Evolutionary conservation across 129 eudicot genomes (phyloP).

Genomic region (Sambucus nigra): DNA sequence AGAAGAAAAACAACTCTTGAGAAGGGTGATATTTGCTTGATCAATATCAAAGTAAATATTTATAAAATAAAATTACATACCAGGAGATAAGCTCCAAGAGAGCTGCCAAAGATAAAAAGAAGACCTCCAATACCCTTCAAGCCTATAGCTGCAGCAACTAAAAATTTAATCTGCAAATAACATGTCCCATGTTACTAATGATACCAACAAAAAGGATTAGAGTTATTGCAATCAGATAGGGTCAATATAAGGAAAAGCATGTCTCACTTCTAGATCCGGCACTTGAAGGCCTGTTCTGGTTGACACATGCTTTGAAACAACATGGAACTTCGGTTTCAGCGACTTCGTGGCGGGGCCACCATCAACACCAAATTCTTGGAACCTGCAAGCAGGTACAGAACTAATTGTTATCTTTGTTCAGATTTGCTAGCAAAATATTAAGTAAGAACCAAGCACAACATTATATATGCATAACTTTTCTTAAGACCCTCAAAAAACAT

Average conservation of each 20-base stretch:
- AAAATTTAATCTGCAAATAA: slow-evolving; percentile 44
- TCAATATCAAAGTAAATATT: not conserved
- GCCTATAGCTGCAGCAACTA: slow-evolving; percentile 60
- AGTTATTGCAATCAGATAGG: not conserved
- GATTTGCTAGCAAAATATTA: too few species aligned
- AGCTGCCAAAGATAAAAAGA: slow-evolving; percentile 63
- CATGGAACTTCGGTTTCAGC: slow-evolving; percentile 48
- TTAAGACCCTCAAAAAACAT: not conserved
- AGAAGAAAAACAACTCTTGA: not conserved
- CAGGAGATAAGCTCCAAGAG: slow-evolving; percentile 73
- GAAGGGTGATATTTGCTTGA: not conserved
- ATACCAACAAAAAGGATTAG: not conserved
- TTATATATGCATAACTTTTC: not conserved
- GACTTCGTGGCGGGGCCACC: slow-evolving; percentile 79
- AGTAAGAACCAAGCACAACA: too few species aligned
- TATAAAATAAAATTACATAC: slow-evolving; percentile 20
- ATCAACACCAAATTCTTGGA: slow-evolving; percentile 65
- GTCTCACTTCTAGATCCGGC: slow-evolving; percentile 54
- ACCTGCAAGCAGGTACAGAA: slow-evolving; percentile 25
- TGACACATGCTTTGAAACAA: slow-evolving; percentile 54
- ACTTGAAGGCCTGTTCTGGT: slow-evolving; percentile 61
- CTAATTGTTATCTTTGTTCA: too few species aligned
- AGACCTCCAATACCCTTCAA: slow-evolving; percentile 71
- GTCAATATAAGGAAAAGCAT: not conserved
- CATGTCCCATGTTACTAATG: slow-evolving; percentile 1